Conservation (phyloP, 2,329 filamentous ascomycete genomes). For the Pseudocercospora musae region DNA sequence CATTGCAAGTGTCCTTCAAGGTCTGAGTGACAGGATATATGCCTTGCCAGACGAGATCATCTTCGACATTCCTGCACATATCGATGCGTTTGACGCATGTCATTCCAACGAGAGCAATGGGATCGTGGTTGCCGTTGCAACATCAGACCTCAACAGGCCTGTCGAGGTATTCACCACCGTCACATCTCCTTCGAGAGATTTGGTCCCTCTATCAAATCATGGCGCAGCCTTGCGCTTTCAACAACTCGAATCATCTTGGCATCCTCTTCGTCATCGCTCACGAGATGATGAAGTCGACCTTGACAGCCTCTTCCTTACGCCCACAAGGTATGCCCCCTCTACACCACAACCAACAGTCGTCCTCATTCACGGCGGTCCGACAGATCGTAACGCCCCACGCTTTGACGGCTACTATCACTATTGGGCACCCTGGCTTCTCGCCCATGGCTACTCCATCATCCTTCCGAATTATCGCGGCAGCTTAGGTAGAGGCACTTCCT, state of each 20-base stretch:
- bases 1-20: slow-evolving; percentile 21
- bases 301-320: slow-evolving; percentile 32
- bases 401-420: slow-evolving; percentile 34
- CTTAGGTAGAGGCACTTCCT: slow-evolving; percentile 34
- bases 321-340: slow-evolving; percentile 10
- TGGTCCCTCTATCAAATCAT: slow-evolving; percentile 24
- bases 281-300: slow-evolving; percentile 32
- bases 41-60: slow-evolving; percentile 12
- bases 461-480: slow-evolving; percentile 42
- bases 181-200: slow-evolving; percentile 18
- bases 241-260: slow-evolving; percentile 22
- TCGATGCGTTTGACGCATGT: slow-evolving; percentile 21
- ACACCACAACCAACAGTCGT: slow-evolving; percentile 36
- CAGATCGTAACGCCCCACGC: slow-evolving; percentile 26
- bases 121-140: slow-evolving; percentile 29
- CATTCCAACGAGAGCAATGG: slow-evolving; percentile 20
- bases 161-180: slow-evolving; percentile 32
- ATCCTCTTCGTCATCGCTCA: slow-evolving; percentile 28
- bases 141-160: slow-evolving; percentile 29
- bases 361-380: slow-evolving; percentile 39
- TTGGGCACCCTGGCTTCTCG: slow-evolving; percentile 35
- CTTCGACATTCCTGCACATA: slow-evolving; percentile 4
- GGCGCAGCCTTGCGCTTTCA: slow-evolving; percentile 20
- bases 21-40: slow-evolving; percentile 25
- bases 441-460: slow-evolving; percentile 40